Percentiles rank a stretch among this genome's conserved stretches.
Conservation (phyloP, 495 filamentous ascomycete species). For the Friedmanniomyces simplex region DNA sequence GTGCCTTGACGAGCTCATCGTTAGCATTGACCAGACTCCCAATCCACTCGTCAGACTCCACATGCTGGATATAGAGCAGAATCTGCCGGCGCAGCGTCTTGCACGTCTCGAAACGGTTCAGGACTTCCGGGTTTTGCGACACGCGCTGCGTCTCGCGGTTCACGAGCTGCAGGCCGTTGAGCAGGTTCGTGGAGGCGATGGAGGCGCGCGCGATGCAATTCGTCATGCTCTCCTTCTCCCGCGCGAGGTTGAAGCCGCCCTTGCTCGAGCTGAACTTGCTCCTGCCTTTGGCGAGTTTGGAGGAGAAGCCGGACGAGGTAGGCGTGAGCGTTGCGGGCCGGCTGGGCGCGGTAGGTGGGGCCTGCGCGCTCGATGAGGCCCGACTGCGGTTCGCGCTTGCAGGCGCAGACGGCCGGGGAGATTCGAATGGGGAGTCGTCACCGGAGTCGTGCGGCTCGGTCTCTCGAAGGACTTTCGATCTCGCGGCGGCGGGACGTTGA, state of each 20-base stretch:
- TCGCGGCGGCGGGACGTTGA: slow-evolving; percentile 54
- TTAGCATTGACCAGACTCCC: slow-evolving; percentile 38
- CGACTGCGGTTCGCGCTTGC: background rate
- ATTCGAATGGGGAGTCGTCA: slow-evolving; percentile 28
- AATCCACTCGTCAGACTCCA: slow-evolving; percentile 39
- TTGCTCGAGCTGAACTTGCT: slow-evolving; percentile 25
- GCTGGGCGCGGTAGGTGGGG: background rate
- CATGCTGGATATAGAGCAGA: slow-evolving; percentile 60
- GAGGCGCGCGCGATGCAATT: slow-evolving; percentile 72
- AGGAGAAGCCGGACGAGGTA: slow-evolving; percentile 7
- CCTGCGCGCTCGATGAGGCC: slow-evolving; percentile 3
- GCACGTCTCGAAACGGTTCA: slow-evolving; percentile 73
- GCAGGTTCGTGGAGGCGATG: slow-evolving; percentile 80
- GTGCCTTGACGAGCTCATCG: slow-evolving; percentile 62
- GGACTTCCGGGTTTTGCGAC: slow-evolving; percentile 67
- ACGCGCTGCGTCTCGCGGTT: slow-evolving; percentile 84
- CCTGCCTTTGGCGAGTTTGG: slow-evolving; percentile 36
- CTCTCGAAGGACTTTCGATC: slow-evolving; percentile 71
- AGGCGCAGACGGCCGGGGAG: background rate
- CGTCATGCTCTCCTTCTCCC: slow-evolving; percentile 76
- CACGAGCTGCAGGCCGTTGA: slow-evolving; percentile 79
- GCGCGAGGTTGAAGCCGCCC: slow-evolving; percentile 65
- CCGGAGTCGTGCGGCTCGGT: slow-evolving; percentile 47
- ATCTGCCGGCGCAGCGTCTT: slow-evolving; percentile 75
- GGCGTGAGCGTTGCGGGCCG: slow-evolving; percentile 12